Base-by-base conservation (phyloP, 1,139 yeast species). In the Protomyces inouyei region DNA sequence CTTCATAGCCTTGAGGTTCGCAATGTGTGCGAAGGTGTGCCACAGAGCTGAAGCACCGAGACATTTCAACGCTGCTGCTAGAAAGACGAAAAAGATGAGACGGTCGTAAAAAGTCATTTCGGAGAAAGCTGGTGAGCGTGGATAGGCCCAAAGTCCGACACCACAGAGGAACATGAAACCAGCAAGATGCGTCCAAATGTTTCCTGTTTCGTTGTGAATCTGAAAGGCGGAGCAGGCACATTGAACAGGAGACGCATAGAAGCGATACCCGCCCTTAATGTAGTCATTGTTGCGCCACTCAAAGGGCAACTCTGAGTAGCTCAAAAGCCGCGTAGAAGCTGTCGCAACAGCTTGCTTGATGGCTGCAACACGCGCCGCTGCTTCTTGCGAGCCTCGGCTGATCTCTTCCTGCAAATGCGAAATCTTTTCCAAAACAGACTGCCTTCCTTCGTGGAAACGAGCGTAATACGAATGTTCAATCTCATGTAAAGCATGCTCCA, bases 211-310 rank as follows among this genome's bases (percentile, higher is more conserved):
- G 73, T 93, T 93, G 76, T 93, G 98, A 76, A 87, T 73, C 68
- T 82, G 73, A 75, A 80, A 83, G 12, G 88, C 76, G 64, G 88
- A 82, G 66, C 75, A 73, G 46, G 85, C 71, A 72, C 95, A 88
- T 66, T 82, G 80, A 3, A 72, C 64, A 73, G 88, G 93, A 57
- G 82, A 81, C 67, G 83, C 79, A 65, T 88, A 85, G 76, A 93
- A 93, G 68, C 98, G 78, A 77, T 93, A 93, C 1, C 98, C 98
- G 63, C 84, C 77, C 43, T 87, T 79, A 65, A 93, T 89, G 74
- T 83, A 91, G 66, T 91, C 86, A 76, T 93, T 93, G 74, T 92
- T 97, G 72, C 96, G 82, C 97, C 97, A 93, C 61, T 88, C 89
- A 68, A 86, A 82, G 0, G 98, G 98, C 61, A 93, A 78, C 74